A percentile compares a stretch with the other conserved stretches of the same genome.
Conservation (phyloP, 805 yeast species). For the Hanseniaspora hatyaiensis region DNA sequence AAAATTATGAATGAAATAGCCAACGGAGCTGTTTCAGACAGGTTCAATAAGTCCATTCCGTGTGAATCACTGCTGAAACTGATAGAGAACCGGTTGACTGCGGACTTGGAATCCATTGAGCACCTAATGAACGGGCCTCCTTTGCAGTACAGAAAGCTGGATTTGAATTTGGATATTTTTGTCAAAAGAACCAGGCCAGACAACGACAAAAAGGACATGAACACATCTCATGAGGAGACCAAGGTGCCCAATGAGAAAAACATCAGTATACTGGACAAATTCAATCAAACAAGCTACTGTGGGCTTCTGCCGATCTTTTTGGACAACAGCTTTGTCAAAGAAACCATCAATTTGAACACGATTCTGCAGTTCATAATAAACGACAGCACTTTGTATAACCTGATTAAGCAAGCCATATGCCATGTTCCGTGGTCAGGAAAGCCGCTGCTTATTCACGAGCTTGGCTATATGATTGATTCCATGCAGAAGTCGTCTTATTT, state of each 20-base stretch:
- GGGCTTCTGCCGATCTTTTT: background rate
- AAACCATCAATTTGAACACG: slow-evolving; percentile 1
- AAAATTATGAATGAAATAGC: background rate
- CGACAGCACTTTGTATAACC: background rate
- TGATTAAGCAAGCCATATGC: slow-evolving; percentile 4
- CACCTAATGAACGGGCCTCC: slow-evolving; percentile 10
- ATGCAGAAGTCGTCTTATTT: slow-evolving; percentile 2
- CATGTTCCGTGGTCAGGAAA: slow-evolving; percentile 8
- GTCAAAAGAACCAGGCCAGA: slow-evolving; percentile 8
- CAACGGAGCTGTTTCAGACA: background rate
- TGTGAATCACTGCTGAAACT: background rate
- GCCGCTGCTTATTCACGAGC: slow-evolving; percentile 54
- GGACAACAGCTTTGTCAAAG: background rate
- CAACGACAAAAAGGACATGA: background rate
- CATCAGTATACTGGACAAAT: background rate
- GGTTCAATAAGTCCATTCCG: background rate
- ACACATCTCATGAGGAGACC: background rate
- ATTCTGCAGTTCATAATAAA: slow-evolving; percentile 2
- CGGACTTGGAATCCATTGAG: background rate
- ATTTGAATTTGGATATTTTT: slow-evolving; percentile 1
- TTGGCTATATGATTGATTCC: slow-evolving; percentile 72
- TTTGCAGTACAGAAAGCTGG: slow-evolving; percentile 14
- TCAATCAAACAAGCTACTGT: slow-evolving; percentile 13
- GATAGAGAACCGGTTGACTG: background rate
- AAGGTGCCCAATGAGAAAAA: too few relatives aligned